Base-by-base conservation (phyloP, 2,329 filamentous ascomycete genomes). In the Penicillium sp. region DNA sequence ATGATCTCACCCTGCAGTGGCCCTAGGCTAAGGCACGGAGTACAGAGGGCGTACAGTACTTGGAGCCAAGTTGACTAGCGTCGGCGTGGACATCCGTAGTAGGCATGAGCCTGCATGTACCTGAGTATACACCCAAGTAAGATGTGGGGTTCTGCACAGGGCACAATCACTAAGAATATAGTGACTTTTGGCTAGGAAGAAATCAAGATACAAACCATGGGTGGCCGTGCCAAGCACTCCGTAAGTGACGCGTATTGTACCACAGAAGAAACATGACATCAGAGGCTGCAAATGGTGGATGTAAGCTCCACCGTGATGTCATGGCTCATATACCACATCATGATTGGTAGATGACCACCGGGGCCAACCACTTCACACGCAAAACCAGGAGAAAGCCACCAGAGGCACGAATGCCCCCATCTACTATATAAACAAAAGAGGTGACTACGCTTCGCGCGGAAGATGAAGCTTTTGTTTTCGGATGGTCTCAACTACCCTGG, bases 371-470 rank as follows among this genome's bases (percentile, higher is more conserved):
- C 60, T 46, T 59, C 55, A 51, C 45, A 45, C 53, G 48, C 60
- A 59, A 61, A 48, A 56, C 26, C 16, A 43, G 27, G 33, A 27
- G 45, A 37, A 50, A 44, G 35, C 45, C 21, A 53, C 23, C 25
- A 53, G 50, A 53, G 19, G 29, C 55, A 57, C 37, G 44, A 33
- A 31, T 58, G 39, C 23, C 42, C 54, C 57, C 50, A 33, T 39
- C 21, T 47, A 23, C 52, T 65, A 65, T 63, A 65, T 65, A 65
- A 62, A 53, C 49, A 59, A 56, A 59, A 54, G 51, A 27, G 23
- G 33, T 31, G 44, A 50, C 58, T 53, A 44, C 42, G 46, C 21
- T 19, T 39, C 52, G 54, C 35, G 52, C 21, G 10, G 16, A 23
- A 23, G 37, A 37, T 11, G 33, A 16, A 7, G 19, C 3, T 13